These are phyloP conservation scores for Trichoderma atrobrunneum DNA, from an alignment of 2,329 filamentous ascomycete genomes.

Conservation along the genomic window DNA sequence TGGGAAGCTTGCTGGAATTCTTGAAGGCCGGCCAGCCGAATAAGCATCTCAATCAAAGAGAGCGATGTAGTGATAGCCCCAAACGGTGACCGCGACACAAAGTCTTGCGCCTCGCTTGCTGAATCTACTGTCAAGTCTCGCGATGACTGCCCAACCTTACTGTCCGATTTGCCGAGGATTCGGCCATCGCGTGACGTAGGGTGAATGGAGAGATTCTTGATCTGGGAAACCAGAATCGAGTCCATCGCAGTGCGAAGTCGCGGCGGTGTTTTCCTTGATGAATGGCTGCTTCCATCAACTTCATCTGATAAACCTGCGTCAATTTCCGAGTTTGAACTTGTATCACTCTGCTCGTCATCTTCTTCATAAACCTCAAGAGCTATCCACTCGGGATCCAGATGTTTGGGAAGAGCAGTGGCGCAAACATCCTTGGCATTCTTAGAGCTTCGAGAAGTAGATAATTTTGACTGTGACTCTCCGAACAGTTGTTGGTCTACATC, in stretches of 20 bases:
- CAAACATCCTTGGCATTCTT: background rate
- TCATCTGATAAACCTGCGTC: slow-evolving; percentile 36
- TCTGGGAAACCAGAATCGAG: slow-evolving; percentile 39
- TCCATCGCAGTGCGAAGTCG: slow-evolving; percentile 34
- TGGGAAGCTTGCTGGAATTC: slow-evolving; percentile 90
- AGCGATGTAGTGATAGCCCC: slow-evolving; percentile 53
- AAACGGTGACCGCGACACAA: slow-evolving; percentile 46
- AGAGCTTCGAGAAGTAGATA: background rate
- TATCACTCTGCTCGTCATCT: slow-evolving; percentile 42
- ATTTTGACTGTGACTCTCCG: background rate
- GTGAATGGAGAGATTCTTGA: slow-evolving; percentile 40
- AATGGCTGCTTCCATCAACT: slow-evolving; percentile 25
- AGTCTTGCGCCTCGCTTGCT: slow-evolving; percentile 27
- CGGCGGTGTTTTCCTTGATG: slow-evolving; percentile 15
- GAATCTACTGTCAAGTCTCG: background rate
- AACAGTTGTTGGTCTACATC: slow-evolving; percentile 47
- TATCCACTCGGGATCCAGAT: slow-evolving; percentile 86
- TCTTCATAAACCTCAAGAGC: slow-evolving; percentile 82
- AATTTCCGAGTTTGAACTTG: slow-evolving; percentile 39
- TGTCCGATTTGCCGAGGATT: background rate
- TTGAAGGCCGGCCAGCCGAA: slow-evolving; percentile 81
- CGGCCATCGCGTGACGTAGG: slow-evolving; percentile 11
- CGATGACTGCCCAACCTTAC: background rate
- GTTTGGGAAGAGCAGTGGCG: slow-evolving; percentile 54
- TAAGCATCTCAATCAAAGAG: slow-evolving; percentile 83